Evolutionary conservation across 2,329 filamentous ascomycete genomes (phyloP), one percentile per base, ranked within the genome.

Genomic region (Xylariaceae sp.): DNA sequence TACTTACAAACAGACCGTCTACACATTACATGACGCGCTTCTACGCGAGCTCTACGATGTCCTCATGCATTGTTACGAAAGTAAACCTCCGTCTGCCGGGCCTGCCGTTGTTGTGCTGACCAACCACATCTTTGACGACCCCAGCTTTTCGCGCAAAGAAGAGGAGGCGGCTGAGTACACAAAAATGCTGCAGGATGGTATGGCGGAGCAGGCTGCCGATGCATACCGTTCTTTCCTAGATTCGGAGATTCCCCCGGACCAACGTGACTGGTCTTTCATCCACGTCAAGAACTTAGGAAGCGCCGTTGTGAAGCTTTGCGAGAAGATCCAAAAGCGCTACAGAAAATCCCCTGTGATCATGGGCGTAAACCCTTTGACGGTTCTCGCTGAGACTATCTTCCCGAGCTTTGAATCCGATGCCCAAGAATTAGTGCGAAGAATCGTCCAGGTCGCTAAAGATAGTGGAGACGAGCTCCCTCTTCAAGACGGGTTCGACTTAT

Each of bases 401-500:
- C 93, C 93, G 1, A 85, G 86, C 49, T 97, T 95, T 63, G 91
- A 95, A 46, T 82, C 88, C 52, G 92, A 98, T 65, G 88, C 89
- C 5, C 80, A 86, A 51, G 90, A 92, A 58, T 82, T 98, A 54
- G 83, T 97, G 34, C 77, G 83, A 54, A 79, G 86, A 44, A 93
- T 97, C 50, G 75, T 97, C 54, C 77, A 86, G 47, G 77, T 84
- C 42, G 82, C 86, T 19, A 79, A 85, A 54, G 77, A 81, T 25
- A 80, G 77, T 42, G 83, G 80, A 12, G 76, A 83, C 44, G 89
- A 95, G 56, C 82, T 97, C 39, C 83, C 86, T 32, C 80, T 97
- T 21, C 81, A 95, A 60, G 93, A 98, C 64, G 93, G 92, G 0
- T 97, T 98, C 64, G 88, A 94, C 55, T 71, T 98, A 16, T 98